Percentiles rank a stretch among this genome's conserved stretches.
Conservation (phyloP, 2,329 filamentous ascomycete species). For the Fusarium acutatum region DNA sequence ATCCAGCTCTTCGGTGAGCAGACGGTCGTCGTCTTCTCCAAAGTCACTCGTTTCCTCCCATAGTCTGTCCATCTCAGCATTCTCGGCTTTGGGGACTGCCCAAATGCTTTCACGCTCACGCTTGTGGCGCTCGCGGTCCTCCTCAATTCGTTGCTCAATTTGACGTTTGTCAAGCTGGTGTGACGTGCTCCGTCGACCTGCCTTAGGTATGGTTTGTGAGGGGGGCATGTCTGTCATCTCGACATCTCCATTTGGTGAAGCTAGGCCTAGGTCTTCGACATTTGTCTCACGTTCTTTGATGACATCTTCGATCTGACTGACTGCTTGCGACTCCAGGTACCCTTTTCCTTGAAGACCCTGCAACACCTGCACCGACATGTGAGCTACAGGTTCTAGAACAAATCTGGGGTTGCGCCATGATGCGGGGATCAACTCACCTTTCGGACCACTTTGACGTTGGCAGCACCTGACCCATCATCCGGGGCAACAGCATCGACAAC, state of each 20-base stretch:
- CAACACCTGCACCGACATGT: constrained; percentile 62
- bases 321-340: constrained; percentile 77
- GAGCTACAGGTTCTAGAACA: constrained; percentile 12
- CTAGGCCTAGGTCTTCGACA: constrained; percentile 62
- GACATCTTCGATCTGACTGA: constrained; percentile 82
- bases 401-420: background rate
- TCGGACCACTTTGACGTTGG: constrained; percentile 92
- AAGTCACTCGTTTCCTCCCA: constrained; percentile 90
- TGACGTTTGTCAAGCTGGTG: constrained; percentile 79
- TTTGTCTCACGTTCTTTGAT: constrained; percentile 80
- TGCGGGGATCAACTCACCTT: constrained; percentile 63
- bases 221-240: constrained; percentile 53
- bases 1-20: constrained; percentile 76
- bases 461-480: constrained; percentile 84
- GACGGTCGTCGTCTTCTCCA: constrained; percentile 84
- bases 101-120: constrained; percentile 90
- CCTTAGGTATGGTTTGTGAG: constrained; percentile 52
- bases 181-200: constrained; percentile 44
- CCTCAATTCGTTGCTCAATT: constrained; percentile 95
- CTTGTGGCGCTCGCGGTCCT: constrained; percentile 96
- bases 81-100: constrained; percentile 74
- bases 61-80: constrained; percentile 78
- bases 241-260: constrained; percentile 58
- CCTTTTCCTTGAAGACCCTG: constrained; percentile 74
- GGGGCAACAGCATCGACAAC: constrained; percentile 94